Percentiles rank a stretch among this genome's conserved stretches.
These are phyloP conservation scores for Mycotypha africana DNA, from an alignment of 371 early-diverging fungal species.

Conservation along the genomic window DNA sequence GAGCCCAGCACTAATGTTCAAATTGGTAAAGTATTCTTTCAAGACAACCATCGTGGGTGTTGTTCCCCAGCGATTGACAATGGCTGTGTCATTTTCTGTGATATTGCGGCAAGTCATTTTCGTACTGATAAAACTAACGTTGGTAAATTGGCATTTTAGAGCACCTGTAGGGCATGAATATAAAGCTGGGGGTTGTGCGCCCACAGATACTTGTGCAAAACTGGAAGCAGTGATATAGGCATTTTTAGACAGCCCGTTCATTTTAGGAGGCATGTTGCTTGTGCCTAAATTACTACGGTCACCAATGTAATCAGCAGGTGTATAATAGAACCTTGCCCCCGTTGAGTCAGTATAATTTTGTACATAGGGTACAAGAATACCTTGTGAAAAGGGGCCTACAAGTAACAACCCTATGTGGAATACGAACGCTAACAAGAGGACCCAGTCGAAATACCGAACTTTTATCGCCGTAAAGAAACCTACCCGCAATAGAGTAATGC, in stretches of 20 bases:
- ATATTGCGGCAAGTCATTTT: slow-evolving; percentile 1
- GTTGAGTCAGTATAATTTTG: not conserved
- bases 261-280: not conserved
- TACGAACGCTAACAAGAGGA: slow-evolving; percentile 15
- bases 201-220: slow-evolving; percentile 5
- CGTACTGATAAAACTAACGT: slow-evolving; percentile 5
- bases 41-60: not conserved
- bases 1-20: not conserved
- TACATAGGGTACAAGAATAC: slow-evolving; percentile 2
- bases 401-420: slow-evolving; percentile 22
- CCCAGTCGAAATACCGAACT: slow-evolving; percentile 11
- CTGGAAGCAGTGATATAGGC: slow-evolving; percentile 5
- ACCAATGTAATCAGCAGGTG: not conserved
- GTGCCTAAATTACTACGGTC: not conserved
- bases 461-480: slow-evolving; percentile 11
- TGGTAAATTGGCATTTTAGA: not conserved
- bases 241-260: slow-evolving; percentile 4
- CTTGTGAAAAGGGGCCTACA: slow-evolving; percentile 17
- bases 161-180: slow-evolving; percentile 4
- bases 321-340: not conserved
- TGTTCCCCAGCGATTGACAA: slow-evolving; percentile 3
- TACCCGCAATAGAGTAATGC: not conserved
- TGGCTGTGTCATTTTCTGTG: slow-evolving; percentile 7
- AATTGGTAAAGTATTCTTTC: not conserved
- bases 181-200: not conserved